A percentile compares a stretch with the other conserved stretches of the same genome.
Conservation (phyloP, 2,329 filamentous ascomycete species). For the Aureobasidium sp. region DNA sequence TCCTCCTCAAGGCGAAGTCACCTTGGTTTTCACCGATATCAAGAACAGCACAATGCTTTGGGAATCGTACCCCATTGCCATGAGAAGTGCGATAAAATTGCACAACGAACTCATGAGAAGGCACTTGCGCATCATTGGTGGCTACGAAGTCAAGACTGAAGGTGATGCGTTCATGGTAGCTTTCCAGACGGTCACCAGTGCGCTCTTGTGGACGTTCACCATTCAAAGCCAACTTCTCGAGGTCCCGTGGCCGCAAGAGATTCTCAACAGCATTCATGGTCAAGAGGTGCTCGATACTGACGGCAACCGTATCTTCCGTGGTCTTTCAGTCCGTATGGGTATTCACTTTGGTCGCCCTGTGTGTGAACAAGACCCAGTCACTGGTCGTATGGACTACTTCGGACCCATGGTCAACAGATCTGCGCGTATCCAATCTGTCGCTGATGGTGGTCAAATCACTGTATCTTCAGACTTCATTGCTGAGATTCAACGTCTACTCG, state of each 20-base stretch:
- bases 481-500: constrained; percentile 85
- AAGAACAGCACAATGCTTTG: constrained; percentile 95
- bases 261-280: constrained; percentile 78
- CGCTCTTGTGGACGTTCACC: constrained; percentile 91
- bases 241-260: constrained; percentile 87
- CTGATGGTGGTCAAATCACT: constrained; percentile 93
- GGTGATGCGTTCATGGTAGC: constrained; percentile 99
- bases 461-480: constrained; percentile 96
- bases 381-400: constrained; percentile 98
- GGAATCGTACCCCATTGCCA: constrained; percentile 91
- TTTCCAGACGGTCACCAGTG: constrained; percentile 91
- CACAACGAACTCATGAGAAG: constrained; percentile 97
- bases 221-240: constrained; percentile 84
- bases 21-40: constrained; percentile 97
- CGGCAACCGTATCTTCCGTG: constrained; percentile 83
- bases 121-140: constrained; percentile 85
- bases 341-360: constrained; percentile 93
- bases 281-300: constrained; percentile 78
- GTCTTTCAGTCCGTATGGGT: constrained; percentile 93
- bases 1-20: constrained; percentile 81
- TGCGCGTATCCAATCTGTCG: constrained; percentile 85
- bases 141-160: constrained; percentile 99
- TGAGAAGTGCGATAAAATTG: constrained; percentile 93
- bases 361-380: constrained; percentile 92
- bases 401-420: constrained; percentile 99